Evolutionary conservation across 805 yeast species (phyloP).

Genomic region (Lipomyces starkeyi): DNA sequence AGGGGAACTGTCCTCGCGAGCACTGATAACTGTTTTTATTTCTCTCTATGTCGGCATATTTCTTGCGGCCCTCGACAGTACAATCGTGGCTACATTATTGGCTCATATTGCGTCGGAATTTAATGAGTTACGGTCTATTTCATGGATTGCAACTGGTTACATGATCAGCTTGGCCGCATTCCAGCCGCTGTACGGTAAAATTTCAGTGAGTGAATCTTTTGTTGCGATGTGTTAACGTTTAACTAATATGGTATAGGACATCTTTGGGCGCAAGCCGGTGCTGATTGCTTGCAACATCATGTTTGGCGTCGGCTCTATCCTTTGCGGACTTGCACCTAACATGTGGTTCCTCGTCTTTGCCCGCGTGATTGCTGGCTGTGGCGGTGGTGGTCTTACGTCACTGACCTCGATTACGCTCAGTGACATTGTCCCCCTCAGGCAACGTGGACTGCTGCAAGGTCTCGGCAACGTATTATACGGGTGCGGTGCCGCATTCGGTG

Average conservation of each 20-base stretch:
- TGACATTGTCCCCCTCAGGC: constrained; percentile 71
- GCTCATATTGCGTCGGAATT: constrained; percentile 65
- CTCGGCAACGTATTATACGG: constrained; percentile 78
- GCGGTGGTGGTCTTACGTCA: constrained; percentile 88
- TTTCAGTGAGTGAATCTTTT: constrained; percentile 43
- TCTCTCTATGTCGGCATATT: constrained; percentile 52
- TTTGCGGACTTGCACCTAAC: constrained; percentile 52
- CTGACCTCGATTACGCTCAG: constrained; percentile 76
- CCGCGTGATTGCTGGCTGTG: constrained; percentile 81
- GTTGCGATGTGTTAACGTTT: neutral
- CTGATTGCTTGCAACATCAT: constrained; percentile 51
- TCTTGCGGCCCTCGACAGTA: constrained; percentile 57
- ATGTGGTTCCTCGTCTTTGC: constrained; percentile 38
- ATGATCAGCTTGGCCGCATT: constrained; percentile 72
- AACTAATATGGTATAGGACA: constrained; percentile 50
- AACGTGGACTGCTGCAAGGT: constrained; percentile 85
- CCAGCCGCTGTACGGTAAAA: constrained; percentile 77
- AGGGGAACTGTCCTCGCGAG: constrained; percentile 24
- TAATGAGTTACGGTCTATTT: constrained; percentile 55
- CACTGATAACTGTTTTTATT: constrained; percentile 25
- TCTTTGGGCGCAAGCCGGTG: constrained; percentile 52
- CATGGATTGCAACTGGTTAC: constrained; percentile 80
- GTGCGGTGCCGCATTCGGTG: constrained; percentile 76
- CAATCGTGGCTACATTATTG: constrained; percentile 60
- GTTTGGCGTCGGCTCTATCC: constrained; percentile 57